Evolutionary conservation across 2,329 filamentous ascomycete species (phyloP).

Genomic region (Neoascochyta sp.): DNA sequence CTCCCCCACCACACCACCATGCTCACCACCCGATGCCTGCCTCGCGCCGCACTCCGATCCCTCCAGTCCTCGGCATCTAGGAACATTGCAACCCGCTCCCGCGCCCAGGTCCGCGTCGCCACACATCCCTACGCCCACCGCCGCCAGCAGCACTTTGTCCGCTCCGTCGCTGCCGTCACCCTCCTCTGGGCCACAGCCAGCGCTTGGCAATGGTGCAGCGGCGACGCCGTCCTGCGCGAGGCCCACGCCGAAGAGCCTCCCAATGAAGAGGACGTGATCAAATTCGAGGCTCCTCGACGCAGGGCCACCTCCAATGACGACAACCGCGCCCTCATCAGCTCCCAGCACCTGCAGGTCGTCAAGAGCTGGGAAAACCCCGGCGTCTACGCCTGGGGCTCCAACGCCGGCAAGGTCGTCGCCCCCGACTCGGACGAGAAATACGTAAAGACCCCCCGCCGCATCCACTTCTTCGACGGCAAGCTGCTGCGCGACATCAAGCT

Average conservation of each 20-base stretch:
- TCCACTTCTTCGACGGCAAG: slow-evolving; percentile 79
- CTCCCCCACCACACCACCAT: slow-evolving; percentile 18
- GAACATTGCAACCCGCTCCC: slow-evolving; percentile 18
- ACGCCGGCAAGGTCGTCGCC: slow-evolving; percentile 77
- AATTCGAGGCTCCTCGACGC: slow-evolving; percentile 65
- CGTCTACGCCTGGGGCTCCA: slow-evolving; percentile 92
- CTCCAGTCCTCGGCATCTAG: slow-evolving; percentile 23
- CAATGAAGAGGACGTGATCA: slow-evolving; percentile 53
- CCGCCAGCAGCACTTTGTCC: slow-evolving; percentile 46
- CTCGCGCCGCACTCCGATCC: slow-evolving; percentile 27
- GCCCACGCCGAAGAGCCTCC: slow-evolving; percentile 50
- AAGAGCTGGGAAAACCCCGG: slow-evolving; percentile 78
- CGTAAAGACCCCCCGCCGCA: slow-evolving; percentile 75
- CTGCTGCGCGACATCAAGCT: slow-evolving; percentile 84
- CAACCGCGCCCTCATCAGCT: slow-evolving; percentile 71
- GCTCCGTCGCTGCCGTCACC: slow-evolving; percentile 43
- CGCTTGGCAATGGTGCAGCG: slow-evolving; percentile 44
- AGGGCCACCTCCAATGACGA: slow-evolving; percentile 61
- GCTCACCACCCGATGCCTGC: slow-evolving; percentile 29
- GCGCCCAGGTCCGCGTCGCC: slow-evolving; percentile 19
- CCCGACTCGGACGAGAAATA: slow-evolving; percentile 72
- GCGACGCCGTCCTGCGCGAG: slow-evolving; percentile 38
- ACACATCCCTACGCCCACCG: slow-evolving; percentile 42
- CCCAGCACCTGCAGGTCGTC: slow-evolving; percentile 83
- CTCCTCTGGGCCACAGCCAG: slow-evolving; percentile 44